Conservation (phyloP, 148 eudicot genomes). For the Rheum nobile region DNA sequence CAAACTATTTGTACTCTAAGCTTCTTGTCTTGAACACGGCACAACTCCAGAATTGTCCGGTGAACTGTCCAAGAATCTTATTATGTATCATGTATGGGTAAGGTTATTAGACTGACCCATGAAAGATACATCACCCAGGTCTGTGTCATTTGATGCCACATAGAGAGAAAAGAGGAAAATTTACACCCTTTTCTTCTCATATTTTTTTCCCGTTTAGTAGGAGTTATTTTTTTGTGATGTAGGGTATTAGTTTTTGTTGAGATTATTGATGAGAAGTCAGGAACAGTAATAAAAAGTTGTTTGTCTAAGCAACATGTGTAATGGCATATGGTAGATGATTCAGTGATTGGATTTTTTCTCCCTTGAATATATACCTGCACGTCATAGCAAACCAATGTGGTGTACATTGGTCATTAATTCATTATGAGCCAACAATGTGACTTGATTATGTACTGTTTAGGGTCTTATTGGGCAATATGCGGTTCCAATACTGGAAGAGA, state of each 20-base stretch:
- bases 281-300: neutral
- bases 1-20: neutral
- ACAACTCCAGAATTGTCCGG: neutral
- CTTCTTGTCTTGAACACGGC: neutral
- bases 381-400: neutral
- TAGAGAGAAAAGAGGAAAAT: no score
- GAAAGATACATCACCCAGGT: neutral
- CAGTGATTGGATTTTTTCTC: neutral
- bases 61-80: neutral
- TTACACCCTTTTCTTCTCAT: neutral
- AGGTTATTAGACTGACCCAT: neutral
- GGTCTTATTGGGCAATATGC: slow-evolving; percentile 99
- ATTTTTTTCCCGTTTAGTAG: no score
- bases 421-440: neutral
- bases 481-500: slow-evolving; percentile 94
- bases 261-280: neutral
- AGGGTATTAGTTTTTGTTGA: neutral
- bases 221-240: no score
- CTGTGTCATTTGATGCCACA: neutral
- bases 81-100: neutral
- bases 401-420: neutral
- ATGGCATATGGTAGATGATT: neutral
- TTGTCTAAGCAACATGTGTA: neutral
- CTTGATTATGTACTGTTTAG: slow-evolving; percentile 19
- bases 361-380: neutral